Percentiles rank a stretch among this genome's conserved stretches.
These are phyloP conservation scores for Malus orientalis DNA, from an alignment of 306 rosid species.

Conservation along the genomic window DNA sequence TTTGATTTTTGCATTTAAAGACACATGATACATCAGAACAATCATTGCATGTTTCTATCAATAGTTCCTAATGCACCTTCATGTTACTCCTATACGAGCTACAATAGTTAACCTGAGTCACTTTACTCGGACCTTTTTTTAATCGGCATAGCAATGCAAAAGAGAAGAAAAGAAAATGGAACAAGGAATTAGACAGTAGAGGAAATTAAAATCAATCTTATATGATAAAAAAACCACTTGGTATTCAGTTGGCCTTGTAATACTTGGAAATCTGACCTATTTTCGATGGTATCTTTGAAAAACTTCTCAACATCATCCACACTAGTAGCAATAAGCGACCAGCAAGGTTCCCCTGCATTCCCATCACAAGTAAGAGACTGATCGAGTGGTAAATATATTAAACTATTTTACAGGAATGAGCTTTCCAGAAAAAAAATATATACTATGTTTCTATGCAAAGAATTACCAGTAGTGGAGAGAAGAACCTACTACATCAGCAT, in stretches of 20 bases:
- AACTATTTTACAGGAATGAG: background rate
- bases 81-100: too few species aligned
- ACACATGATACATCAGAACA: too few species aligned
- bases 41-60: too few species aligned
- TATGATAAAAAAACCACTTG: background rate
- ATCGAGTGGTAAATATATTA: background rate
- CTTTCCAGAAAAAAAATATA: background rate
- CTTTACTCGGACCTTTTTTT: too few species aligned
- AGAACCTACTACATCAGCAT: background rate
- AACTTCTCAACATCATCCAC: conserved; percentile 78
- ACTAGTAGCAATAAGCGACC: conserved; percentile 66
- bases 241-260: background rate
- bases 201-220: background rate
- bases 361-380: background rate
- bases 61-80: too few species aligned
- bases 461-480: background rate
- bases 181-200: background rate
- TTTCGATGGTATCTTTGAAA: conserved; percentile 82
- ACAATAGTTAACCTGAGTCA: too few species aligned
- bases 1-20: too few species aligned
- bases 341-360: conserved; percentile 71
- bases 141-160: too few species aligned
- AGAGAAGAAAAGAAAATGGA: background rate
- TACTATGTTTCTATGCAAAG: background rate
- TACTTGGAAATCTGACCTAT: conserved; percentile 45